These are phyloP conservation scores for Cyberlindnera misumaiensis DNA, from an alignment of 805 yeast genomes.

Conservation along the genomic window DNA sequence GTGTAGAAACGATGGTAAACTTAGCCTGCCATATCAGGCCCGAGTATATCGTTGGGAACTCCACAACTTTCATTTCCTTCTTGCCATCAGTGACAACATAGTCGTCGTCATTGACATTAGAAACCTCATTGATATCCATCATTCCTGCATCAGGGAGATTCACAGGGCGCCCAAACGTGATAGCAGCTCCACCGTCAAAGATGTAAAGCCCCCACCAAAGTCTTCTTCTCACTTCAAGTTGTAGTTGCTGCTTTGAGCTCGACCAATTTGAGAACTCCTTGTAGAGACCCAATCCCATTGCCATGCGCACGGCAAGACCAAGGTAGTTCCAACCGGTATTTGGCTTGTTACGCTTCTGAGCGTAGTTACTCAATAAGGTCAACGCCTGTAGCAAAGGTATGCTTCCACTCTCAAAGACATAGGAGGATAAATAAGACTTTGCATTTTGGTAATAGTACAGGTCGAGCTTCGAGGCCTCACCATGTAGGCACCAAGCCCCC, in stretches of 20 bases:
- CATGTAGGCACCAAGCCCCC: constrained; percentile 64
- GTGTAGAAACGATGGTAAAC: constrained; percentile 41
- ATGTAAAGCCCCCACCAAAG: constrained; percentile 65
- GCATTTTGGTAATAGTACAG: constrained; percentile 50
- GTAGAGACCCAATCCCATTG: constrained; percentile 56
- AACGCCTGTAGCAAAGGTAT: constrained; percentile 46
- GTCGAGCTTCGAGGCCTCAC: constrained; percentile 46
- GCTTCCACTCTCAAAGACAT: constrained; percentile 55
- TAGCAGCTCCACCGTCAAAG: constrained; percentile 57
- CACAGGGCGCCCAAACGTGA: constrained; percentile 61
- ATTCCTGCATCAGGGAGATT: constrained; percentile 40
- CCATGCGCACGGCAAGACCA: constrained; percentile 62
- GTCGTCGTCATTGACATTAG: constrained; percentile 40
- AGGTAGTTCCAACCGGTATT: constrained; percentile 64
- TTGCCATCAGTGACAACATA: constrained; percentile 15
- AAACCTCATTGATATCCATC: constrained; percentile 44
- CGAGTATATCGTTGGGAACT: constrained; percentile 49
- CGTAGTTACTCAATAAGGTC: constrained; percentile 50
- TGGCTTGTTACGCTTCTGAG: constrained; percentile 58
- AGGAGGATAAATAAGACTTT: constrained; percentile 34
- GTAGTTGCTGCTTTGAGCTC: constrained; percentile 32
- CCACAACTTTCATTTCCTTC: constrained; percentile 15
- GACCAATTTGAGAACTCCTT: constrained; percentile 42
- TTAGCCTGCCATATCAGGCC: constrained; percentile 50
- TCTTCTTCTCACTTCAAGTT: constrained; percentile 50